These are phyloP conservation scores for Aspergillus cristatus DNA, from an alignment of 495 filamentous ascomycete species.

Conservation along the genomic window DNA sequence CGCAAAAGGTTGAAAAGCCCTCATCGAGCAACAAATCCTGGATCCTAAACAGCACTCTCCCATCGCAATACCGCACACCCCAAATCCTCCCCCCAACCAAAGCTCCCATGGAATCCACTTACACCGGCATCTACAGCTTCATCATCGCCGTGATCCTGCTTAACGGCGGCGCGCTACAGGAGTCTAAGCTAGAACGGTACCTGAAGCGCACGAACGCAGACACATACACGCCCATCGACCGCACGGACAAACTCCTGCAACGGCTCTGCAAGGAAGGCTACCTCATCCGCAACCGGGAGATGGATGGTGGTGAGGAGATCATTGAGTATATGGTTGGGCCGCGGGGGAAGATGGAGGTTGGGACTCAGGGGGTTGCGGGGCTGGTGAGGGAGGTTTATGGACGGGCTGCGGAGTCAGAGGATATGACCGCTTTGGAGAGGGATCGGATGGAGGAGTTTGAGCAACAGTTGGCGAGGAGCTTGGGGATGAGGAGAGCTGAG, in stretches of 20 bases:
- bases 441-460: conserved; percentile 23
- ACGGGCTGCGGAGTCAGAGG: conserved; percentile 18
- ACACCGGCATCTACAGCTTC: conserved; percentile 71
- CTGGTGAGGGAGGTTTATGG: conserved; percentile 58
- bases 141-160: conserved; percentile 67
- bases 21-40: conserved; percentile 56
- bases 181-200: conserved; percentile 63
- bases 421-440: conserved; percentile 37
- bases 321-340: conserved; percentile 74
- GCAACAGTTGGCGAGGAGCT: conserved; percentile 20
- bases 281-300: conserved; percentile 60
- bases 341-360: conserved; percentile 80
- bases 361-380: conserved; percentile 57
- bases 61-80: conserved; percentile 51
- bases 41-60: conserved; percentile 63
- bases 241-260: conserved; percentile 65
- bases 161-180: conserved; percentile 61
- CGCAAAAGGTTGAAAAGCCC: conserved; percentile 43
- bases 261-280: conserved; percentile 78
- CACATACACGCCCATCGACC: conserved; percentile 62
- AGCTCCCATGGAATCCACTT: conserved; percentile 64
- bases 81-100: conserved; percentile 59
- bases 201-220: conserved; percentile 68
- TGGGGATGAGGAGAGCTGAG: conserved; percentile 15
- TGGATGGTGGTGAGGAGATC: conserved; percentile 59